Evolutionary conservation across 805 yeast genomes (phyloP).

Genomic region (Debaryomyces hansenii): DNA sequence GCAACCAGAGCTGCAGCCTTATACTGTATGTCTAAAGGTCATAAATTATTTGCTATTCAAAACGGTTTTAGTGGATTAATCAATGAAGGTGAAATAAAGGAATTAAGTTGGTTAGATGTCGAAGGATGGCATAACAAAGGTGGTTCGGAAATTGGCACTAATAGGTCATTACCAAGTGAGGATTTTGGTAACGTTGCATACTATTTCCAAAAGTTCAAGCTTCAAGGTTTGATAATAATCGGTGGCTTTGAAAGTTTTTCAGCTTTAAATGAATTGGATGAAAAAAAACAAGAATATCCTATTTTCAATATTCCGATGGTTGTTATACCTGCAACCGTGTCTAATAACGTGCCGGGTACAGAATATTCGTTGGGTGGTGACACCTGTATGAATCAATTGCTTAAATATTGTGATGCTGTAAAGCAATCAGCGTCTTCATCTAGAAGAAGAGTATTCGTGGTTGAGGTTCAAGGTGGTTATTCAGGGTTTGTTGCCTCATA

Average conservation of each 20-base stretch:
- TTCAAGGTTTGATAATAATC: slow-evolving; percentile 70
- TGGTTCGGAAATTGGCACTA: slow-evolving; percentile 83
- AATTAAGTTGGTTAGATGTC: slow-evolving; percentile 66
- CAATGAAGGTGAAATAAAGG: slow-evolving; percentile 58
- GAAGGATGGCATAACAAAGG: slow-evolving; percentile 74
- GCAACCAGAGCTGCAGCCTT: slow-evolving; percentile 76
- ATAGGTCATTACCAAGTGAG: slow-evolving; percentile 66
- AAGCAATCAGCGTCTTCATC: slow-evolving; percentile 79
- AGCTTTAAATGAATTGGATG: slow-evolving; percentile 66
- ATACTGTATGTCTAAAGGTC: slow-evolving; percentile 75
- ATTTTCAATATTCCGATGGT: slow-evolving; percentile 77
- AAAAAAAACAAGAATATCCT: slow-evolving; percentile 61
- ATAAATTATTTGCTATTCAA: slow-evolving; percentile 66
- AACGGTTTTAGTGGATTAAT: slow-evolving; percentile 76
- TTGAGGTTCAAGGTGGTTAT: slow-evolving; percentile 85
- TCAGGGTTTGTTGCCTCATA: slow-evolving; percentile 76
- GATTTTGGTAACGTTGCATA: slow-evolving; percentile 73
- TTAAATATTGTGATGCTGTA: slow-evolving; percentile 74
- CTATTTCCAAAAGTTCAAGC: slow-evolving; percentile 63
- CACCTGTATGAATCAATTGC: slow-evolving; percentile 69
- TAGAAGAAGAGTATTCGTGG: slow-evolving; percentile 75
- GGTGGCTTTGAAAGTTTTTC: slow-evolving; percentile 84
- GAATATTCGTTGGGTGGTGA: slow-evolving; percentile 77
- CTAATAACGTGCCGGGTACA: slow-evolving; percentile 81
- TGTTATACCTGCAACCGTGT: slow-evolving; percentile 75